Base-by-base conservation (phyloP, 2,329 filamentous ascomycete genomes). In the Pseudogymnoascus sp. region DNA sequence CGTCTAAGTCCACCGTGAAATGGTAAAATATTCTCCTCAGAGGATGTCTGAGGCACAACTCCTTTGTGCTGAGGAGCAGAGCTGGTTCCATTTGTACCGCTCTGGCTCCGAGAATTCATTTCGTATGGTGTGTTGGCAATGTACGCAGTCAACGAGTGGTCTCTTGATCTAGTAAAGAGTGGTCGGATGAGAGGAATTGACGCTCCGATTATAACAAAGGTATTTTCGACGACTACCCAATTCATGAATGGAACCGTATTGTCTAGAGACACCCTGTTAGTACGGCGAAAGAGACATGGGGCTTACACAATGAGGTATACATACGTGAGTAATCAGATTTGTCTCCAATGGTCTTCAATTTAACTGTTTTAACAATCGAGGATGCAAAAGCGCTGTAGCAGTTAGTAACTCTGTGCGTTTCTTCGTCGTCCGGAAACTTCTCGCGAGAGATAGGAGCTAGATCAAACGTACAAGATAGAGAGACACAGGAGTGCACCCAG, bases 11-110 rank as follows among this genome's bases (percentile, higher is more conserved):
- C 35, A 36, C 35, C 35, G 10, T 58, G 35, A 21, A 58, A 29
- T n/a, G 61, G 55, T 36, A 64, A 15, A 12, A 62, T 64, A 41
- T 64, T 60, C 44, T 62, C 61, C 27, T 59, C 58, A 2, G 61
- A 62, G 12, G 42, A 51, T 9, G 59, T 61, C 7, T 21, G 10
- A 15, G 48, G 35, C 1, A 13, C 36, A 13, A 59, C 35, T 6
- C 17, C 38, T 17, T 25, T 36, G 35, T n/a, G 35, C 35, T 36
- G 35, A 36, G 35, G 61, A 59, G n/a, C 42, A 41, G 5, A 63
- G 33, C 15, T 59, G 61, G 39, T 59, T 61, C 33, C 17, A 21
- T 51, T 33, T 44, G 31, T 7, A 51, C 61, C 33, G 33, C 33
- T 36, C 33, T 36, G 33, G 33, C 33, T 36, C 33, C 10, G 33